Base-by-base conservation (phyloP, 371 early-diverging fungal species). In the Mycotypha africana region DNA sequence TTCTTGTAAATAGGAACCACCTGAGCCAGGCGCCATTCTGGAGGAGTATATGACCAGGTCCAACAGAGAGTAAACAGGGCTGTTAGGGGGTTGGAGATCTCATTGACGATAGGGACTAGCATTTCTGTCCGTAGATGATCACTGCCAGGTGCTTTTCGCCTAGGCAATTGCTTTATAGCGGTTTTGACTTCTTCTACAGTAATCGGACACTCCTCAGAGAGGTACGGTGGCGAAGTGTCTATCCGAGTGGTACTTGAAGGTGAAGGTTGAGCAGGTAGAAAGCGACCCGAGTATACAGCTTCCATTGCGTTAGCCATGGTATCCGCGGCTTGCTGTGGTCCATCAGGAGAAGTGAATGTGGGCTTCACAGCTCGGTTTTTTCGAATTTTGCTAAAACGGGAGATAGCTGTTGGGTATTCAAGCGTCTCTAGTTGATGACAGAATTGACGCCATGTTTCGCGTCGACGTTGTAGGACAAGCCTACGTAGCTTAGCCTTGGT, bases 1-100 rank as follows among this genome's bases (percentile, higher is more conserved):
- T 46, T 62, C 34, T 62, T 60, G 42, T 38, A 33, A 16, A 57
- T 53, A 2, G 65, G 60, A 1, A 50, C 46, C 0, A 65, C 55
- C 41, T 65, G 60, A 1, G 65, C 58, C 8, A 43, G 33, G 1
- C 60, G 39, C 65, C 57, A 46, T 41, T 51, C 16, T 32, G 34
- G 38, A 49, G 45, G 47, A n/a, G 38, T 38, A 16, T 45, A 53
- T 0, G 38, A 30, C 54, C 60, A 53, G 11, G 32, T 16, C 53
- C 45, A 59, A 22, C 51, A 59, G 4, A 53, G 32, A 22, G 15
- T 35, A 49, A 26, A 56, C 20, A 42, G 39, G 1, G 6, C n/a
- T 4, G 34, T 17, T 7, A 57, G 42, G 14, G 41, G 17, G 3
- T n/a, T 38, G 4, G 46, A 6, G 0, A 48, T 36, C 0, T 42